phyloP scores from a whole-genome alignment of 1,139 yeast species.

The Saccharomyces uvarum region DNA sequence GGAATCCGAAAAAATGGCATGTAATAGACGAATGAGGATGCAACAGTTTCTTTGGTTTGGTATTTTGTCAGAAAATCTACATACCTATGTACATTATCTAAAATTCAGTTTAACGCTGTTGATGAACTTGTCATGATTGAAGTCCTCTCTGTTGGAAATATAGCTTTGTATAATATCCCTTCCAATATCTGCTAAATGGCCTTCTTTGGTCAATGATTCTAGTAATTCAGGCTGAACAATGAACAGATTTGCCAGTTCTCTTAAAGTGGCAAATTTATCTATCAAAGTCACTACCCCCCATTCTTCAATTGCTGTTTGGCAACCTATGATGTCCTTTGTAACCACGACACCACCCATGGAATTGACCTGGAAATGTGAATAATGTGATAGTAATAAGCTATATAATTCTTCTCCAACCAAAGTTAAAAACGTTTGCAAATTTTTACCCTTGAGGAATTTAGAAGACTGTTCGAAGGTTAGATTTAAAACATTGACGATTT shows the following conservation, averaged over 20 bases:
- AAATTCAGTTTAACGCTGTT: conserved; percentile 19
- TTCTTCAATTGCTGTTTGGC: conserved; percentile 62
- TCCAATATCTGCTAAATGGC: conserved; percentile 64
- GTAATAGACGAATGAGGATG: background rate
- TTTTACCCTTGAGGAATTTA: conserved; percentile 44
- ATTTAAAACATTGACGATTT: conserved; percentile 48
- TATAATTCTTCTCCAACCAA: conserved; percentile 58
- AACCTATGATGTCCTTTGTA: conserved; percentile 78
- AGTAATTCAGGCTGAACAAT: conserved; percentile 72
- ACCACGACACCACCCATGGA: conserved; percentile 77
- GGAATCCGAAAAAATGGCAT: background rate
- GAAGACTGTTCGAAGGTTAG: conserved; percentile 36
- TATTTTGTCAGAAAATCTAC: background rate
- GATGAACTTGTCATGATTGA: conserved; percentile 35
- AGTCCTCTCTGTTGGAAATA: conserved; percentile 65
- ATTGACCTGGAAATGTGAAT: conserved; percentile 66
- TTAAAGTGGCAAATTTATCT: conserved; percentile 63
- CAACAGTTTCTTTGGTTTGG: background rate
- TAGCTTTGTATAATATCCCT: conserved; percentile 61
- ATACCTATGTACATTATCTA: conserved; percentile 10
- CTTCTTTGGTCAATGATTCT: conserved; percentile 74
- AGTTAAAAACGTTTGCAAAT: conserved; percentile 45
- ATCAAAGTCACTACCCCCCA: conserved; percentile 62
- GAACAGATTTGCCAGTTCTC: conserved; percentile 78
- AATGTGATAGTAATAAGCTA: conserved; percentile 59